phyloP scores from a whole-genome alignment of 225 moss, liverwort and hornwort species.

The Polytrichum formosum region DNA sequence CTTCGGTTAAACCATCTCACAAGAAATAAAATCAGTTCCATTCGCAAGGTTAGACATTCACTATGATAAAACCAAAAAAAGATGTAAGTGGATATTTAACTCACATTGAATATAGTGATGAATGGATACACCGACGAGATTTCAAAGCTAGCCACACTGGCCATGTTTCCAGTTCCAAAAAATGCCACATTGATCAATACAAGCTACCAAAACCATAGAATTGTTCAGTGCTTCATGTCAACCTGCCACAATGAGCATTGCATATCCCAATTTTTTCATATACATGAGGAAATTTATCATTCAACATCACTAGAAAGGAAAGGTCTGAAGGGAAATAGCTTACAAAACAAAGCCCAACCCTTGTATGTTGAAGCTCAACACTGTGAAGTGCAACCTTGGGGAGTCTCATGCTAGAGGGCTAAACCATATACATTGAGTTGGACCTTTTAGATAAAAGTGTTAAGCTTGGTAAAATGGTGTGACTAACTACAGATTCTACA shows the following conservation, averaged over 20 bases:
- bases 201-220: slow-evolving; percentile 48
- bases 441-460: slow-evolving; percentile 46
- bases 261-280: no score
- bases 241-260: no score
- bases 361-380: slow-evolving; percentile 72
- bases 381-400: slow-evolving; percentile 23
- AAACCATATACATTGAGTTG: slow-evolving; percentile 36
- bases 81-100: slow-evolving; percentile 1
- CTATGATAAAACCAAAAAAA: no score
- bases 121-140: slow-evolving; percentile 98
- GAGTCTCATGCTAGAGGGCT: slow-evolving; percentile 35
- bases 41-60: no score
- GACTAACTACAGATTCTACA: slow-evolving; percentile 76
- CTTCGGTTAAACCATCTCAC: no score
- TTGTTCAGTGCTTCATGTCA: not conserved
- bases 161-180: slow-evolving; percentile 97
- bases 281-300: no score
- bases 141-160: slow-evolving; percentile 97
- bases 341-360: slow-evolving; percentile 95
- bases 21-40: no score
- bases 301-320: no score
- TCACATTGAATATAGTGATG: slow-evolving; percentile 93
- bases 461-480: slow-evolving; percentile 53
- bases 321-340: slow-evolving; percentile 23
- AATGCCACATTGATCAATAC: slow-evolving; percentile 91